Evolutionary conservation across 805 yeast species (phyloP).

Genomic region (Kuraishia molischiana): DNA sequence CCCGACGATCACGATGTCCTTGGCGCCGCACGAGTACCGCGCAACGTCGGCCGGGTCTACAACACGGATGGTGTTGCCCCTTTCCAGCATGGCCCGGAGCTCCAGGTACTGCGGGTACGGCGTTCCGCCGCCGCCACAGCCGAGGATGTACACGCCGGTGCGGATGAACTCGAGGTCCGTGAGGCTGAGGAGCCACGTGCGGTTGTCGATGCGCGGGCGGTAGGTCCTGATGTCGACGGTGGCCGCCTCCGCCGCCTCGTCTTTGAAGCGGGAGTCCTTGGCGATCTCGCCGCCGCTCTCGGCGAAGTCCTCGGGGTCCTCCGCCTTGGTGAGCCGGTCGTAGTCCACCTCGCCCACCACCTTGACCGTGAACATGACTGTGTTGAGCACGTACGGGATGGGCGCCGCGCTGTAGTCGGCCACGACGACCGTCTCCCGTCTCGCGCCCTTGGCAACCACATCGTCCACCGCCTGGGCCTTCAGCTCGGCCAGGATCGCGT

Average conservation of each 20-base stretch:
- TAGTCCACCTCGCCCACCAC: constrained; percentile 37
- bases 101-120: constrained; percentile 31
- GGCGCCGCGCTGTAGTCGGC: constrained; percentile 18
- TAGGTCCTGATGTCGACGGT: constrained; percentile 19
- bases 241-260: constrained; percentile 2
- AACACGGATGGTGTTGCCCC: constrained; percentile 24
- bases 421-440: constrained; percentile 13
- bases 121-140: constrained; percentile 44
- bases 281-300: constrained; percentile 1
- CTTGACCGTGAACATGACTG: constrained; percentile 25
- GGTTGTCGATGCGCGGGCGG: constrained; percentile 17
- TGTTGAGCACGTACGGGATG: constrained; percentile 23
- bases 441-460: constrained; percentile 18
- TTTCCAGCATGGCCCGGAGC: constrained; percentile 20
- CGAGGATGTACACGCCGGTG: constrained; percentile 36
- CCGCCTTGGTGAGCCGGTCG: not conserved
- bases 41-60: constrained; percentile 18
- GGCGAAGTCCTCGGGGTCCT: not conserved
- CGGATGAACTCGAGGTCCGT: constrained; percentile 29
- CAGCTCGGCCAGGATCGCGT: constrained; percentile 11
- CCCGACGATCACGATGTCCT: constrained; percentile 21
- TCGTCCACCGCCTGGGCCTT: constrained; percentile 9
- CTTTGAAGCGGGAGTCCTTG: constrained; percentile 8
- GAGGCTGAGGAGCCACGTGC: constrained; percentile 27
- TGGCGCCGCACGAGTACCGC: constrained; percentile 13